Evolutionary conservation across 2,329 filamentous ascomycete genomes (phyloP).

Genomic region (Raffaelea ambrosiae): DNA sequence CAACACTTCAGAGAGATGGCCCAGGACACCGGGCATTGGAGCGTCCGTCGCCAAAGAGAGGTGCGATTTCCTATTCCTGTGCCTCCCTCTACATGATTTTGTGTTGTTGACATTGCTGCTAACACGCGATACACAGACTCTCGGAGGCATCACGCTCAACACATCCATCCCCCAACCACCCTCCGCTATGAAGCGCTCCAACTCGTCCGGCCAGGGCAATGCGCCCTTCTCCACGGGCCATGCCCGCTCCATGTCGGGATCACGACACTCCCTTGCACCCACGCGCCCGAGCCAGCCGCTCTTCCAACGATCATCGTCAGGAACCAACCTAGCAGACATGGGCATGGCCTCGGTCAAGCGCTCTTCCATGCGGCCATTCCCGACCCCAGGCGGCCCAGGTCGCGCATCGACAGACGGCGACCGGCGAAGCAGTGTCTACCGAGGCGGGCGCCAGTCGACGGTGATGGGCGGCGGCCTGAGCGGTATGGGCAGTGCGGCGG

Average conservation of each 20-base stretch:
- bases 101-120: no score
- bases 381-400: conserved; percentile 45
- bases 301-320: conserved; percentile 79
- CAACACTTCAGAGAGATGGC: no score
- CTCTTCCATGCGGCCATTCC: conserved; percentile 69
- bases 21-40: conserved; percentile 82
- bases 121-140: conserved; percentile 55
- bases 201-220: conserved; percentile 60
- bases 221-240: conserved; percentile 61
- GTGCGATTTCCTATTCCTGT: conserved; percentile 37
- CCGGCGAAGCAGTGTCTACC: conserved; percentile 76
- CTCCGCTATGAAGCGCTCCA: conserved; percentile 90
- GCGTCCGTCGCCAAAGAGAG: conserved; percentile 84
- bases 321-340: conserved; percentile 60
- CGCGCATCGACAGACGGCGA: conserved; percentile 45
- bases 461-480: conserved; percentile 66
- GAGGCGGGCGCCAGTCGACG: conserved; percentile 53
- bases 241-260: conserved; percentile 73
- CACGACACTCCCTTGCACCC: conserved; percentile 77
- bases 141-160: conserved; percentile 76
- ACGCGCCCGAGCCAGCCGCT: conserved; percentile 76
- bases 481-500: conserved; percentile 11
- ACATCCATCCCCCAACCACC: conserved; percentile 81
- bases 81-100: conserved; percentile 7
- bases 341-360: conserved; percentile 80